Conservation (phyloP, 148 eudicot species). For the Vaccinium macrocarpon region DNA sequence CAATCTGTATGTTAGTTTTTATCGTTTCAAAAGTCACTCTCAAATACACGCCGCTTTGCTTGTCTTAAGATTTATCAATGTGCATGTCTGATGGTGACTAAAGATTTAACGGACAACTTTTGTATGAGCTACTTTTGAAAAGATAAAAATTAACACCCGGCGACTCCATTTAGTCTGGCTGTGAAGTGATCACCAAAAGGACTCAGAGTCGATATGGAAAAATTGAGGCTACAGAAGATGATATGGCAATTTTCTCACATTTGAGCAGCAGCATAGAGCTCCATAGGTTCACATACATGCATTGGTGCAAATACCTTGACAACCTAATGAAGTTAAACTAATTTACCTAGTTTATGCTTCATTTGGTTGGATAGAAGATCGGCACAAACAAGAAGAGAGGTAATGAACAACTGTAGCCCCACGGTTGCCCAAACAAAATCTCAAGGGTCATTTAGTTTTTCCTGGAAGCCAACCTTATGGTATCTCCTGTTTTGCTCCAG, state of each 20-base stretch:
- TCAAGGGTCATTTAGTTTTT: conserved; percentile 78
- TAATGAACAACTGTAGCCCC: neutral
- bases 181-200: conserved; percentile 64
- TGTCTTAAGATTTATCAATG: conserved; percentile 56
- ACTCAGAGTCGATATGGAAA: conserved; percentile 69
- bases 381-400: neutral
- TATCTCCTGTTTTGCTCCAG: conserved; percentile 63
- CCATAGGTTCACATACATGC: conserved; percentile 50
- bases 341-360: neutral
- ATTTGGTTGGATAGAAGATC: neutral
- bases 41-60: conserved; percentile 74
- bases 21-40: conserved; percentile 31
- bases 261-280: conserved; percentile 68
- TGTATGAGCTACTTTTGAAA: too few relatives aligned
- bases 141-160: too few relatives aligned
- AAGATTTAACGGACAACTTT: conserved; percentile 46
- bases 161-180: neutral
- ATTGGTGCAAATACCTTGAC: conserved; percentile 77
- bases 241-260: conserved; percentile 48
- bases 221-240: conserved; percentile 74
- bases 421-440: conserved; percentile 47
- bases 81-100: conserved; percentile 55
- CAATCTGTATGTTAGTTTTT: conserved; percentile 8
- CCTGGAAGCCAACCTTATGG: conserved; percentile 64
- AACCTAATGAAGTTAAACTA: neutral